A percentile compares a stretch with the other conserved stretches of the same genome.
Evolutionary conservation across 2,329 filamentous ascomycete genomes (phyloP).

Genomic region (Colletotrichum abscissum): DNA sequence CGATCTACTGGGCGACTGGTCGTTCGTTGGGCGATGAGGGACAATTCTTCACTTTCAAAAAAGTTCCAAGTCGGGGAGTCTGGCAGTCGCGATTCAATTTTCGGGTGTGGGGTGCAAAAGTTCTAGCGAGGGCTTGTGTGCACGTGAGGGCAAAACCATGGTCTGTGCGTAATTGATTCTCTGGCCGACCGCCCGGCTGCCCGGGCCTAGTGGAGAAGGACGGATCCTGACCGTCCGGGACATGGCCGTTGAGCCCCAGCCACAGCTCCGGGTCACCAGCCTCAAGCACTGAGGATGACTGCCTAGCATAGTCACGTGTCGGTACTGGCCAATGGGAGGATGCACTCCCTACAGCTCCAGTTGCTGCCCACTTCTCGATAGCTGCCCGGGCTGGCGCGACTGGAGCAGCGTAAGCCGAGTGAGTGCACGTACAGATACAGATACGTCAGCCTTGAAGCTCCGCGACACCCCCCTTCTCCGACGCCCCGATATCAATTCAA

Average conservation of each 20-base stretch:
- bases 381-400: conserved; percentile 13
- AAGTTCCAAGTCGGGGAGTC: conserved; percentile 35
- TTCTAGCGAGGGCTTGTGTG: conserved; percentile 52
- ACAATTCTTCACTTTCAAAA: conserved; percentile 1
- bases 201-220: background rate
- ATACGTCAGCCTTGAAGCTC: conserved; percentile 30
- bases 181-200: background rate
- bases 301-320: conserved; percentile 21
- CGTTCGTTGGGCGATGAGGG: conserved; percentile 44
- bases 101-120: conserved; percentile 56
- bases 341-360: conserved; percentile 14
- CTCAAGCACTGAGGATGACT: background rate
- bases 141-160: conserved; percentile 47
- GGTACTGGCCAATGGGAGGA: background rate
- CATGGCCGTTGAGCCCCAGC: background rate
- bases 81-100: conserved; percentile 17
- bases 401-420: conserved; percentile 1
- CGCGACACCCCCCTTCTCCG: background rate
- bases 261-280: background rate
- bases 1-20: conserved; percentile 33
- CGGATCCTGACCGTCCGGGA: too few species aligned
- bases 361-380: conserved; percentile 21
- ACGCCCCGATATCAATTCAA: conserved; percentile 3
- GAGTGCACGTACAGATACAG: conserved; percentile 13
- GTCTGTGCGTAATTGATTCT: background rate